A percentile compares a stretch with the other conserved stretches of the same genome.
Conservation (phyloP, 495 filamentous ascomycete genomes). For the Penicillium turbatum region DNA sequence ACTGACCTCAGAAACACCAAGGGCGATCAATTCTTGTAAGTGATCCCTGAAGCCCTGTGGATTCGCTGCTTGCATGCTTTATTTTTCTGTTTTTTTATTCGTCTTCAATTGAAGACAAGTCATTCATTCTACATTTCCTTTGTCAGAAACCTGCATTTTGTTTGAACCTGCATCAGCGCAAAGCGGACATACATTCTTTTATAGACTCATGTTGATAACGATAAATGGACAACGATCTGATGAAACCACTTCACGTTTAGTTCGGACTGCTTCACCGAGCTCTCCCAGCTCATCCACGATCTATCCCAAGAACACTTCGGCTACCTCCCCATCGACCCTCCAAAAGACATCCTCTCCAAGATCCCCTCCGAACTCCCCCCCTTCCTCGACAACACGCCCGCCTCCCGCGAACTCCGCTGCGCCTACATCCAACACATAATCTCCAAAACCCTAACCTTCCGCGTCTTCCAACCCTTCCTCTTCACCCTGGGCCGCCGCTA, state of each 20-base stretch:
- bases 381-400: slow-evolving; percentile 49
- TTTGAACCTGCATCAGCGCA: slow-evolving; percentile 4
- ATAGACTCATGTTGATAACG: slow-evolving; percentile 41
- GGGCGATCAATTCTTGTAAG: slow-evolving; percentile 62
- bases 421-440: slow-evolving; percentile 58
- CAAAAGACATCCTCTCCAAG: slow-evolving; percentile 48
- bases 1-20: slow-evolving; percentile 56
- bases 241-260: slow-evolving; percentile 40
- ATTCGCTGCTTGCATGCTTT: slow-evolving; percentile 15
- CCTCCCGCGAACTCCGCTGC: slow-evolving; percentile 53
- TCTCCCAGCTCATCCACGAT: slow-evolving; percentile 54
- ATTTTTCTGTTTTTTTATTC: slow-evolving; percentile 11
- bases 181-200: slow-evolving; percentile 18
- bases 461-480: slow-evolving; percentile 63
- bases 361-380: slow-evolving; percentile 54
- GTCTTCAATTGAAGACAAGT: slow-evolving; percentile 16
- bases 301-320: slow-evolving; percentile 55
- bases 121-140: slow-evolving; percentile 16
- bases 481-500: slow-evolving; percentile 59
- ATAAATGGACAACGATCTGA: slow-evolving; percentile 43
- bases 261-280: slow-evolving; percentile 55
- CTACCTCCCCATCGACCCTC: slow-evolving; percentile 53
- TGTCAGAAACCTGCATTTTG: slow-evolving; percentile 11
- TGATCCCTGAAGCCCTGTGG: slow-evolving; percentile 28
- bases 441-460: slow-evolving; percentile 54